Base-by-base conservation (phyloP, 2,329 filamentous ascomycete species). In the Helotiales sp. region DNA sequence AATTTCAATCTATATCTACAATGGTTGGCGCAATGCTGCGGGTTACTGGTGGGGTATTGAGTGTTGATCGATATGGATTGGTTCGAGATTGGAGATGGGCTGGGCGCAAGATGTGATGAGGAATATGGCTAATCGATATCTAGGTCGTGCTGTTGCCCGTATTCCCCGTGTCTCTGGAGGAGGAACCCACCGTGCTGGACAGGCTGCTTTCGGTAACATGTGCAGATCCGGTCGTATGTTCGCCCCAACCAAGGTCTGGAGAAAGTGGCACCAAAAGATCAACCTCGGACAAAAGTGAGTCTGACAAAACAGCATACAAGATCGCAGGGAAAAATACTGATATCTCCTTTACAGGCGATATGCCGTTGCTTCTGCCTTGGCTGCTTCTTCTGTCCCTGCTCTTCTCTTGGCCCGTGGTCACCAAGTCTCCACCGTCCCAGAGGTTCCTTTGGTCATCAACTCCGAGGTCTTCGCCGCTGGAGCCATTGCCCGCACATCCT, bases 191-290 rank as follows among this genome's bases (percentile, higher is more conserved):
- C 95, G 96, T 89, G 96, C 96, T 81, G 96, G 96, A 88, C 96
- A 99, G 89, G 96, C 96, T 84, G 96, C 96, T 78, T 99, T 98
- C 85, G 96, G 96, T 93, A 99, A 99, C 92, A 93, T 95, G 93
- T 99, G 96, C 88, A 94, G 96, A 84, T 97, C 95, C 82, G 96
- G 96, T 88, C 96, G 96, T 87, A 99, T 99, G 96, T 99, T 99
- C 87, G 96, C 96, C 78, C 96, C 96, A 77, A 99, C 96, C 86
- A 99, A 99, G 91, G 92, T 97, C 87, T 99, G 96, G 96, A 90
- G 96, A 84, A 97, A 97, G 89, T 99, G 96, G 96, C 96, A 99
- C 89, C 89, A 97, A 88, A 98, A 98, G 93, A 89, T 99, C 90
- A 97, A 97, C 89, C 89, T 96, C 84, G 92, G 92, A 84, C 96